Conservation (phyloP, 2,329 filamentous ascomycete genomes). For the Apiospora saccharicola region DNA sequence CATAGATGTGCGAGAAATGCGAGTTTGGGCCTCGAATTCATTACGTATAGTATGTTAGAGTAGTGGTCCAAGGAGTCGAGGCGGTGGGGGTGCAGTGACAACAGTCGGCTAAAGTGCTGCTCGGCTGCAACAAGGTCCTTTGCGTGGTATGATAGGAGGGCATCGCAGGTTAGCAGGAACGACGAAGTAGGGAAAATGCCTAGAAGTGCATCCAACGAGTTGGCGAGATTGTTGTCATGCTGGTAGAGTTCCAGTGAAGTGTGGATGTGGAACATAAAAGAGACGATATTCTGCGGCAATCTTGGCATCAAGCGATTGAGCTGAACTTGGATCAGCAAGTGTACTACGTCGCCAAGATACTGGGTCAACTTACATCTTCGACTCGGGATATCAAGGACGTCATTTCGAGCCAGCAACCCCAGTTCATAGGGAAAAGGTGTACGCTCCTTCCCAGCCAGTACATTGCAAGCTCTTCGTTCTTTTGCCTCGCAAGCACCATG, state of each 20-base stretch:
- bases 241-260: constrained; percentile 93
- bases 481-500: constrained; percentile 87
- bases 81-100: constrained; percentile 76
- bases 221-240: constrained; percentile 76
- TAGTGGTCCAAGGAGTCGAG: constrained; percentile 95
- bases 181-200: constrained; percentile 86
- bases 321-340: constrained; percentile 48
- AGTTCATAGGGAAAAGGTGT: constrained; percentile 91
- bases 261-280: constrained; percentile 92
- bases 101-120: constrained; percentile 76
- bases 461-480: constrained; percentile 86
- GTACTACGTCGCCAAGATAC: not conserved
- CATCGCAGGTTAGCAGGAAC: constrained; percentile 89
- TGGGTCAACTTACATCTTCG: constrained; percentile 72
- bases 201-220: constrained; percentile 78
- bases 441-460: constrained; percentile 89
- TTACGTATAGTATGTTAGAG: constrained; percentile 96
- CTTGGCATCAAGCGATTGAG: constrained; percentile 74
- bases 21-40: constrained; percentile 85
- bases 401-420: constrained; percentile 96
- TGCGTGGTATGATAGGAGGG: constrained; percentile 87
- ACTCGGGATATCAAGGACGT: constrained; percentile 78
- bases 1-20: constrained; percentile 93
- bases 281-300: constrained; percentile 89
- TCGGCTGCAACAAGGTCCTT: constrained; percentile 78